Base-by-base conservation (phyloP, 2,329 filamentous ascomycete species). In the Fusarium sp. region DNA sequence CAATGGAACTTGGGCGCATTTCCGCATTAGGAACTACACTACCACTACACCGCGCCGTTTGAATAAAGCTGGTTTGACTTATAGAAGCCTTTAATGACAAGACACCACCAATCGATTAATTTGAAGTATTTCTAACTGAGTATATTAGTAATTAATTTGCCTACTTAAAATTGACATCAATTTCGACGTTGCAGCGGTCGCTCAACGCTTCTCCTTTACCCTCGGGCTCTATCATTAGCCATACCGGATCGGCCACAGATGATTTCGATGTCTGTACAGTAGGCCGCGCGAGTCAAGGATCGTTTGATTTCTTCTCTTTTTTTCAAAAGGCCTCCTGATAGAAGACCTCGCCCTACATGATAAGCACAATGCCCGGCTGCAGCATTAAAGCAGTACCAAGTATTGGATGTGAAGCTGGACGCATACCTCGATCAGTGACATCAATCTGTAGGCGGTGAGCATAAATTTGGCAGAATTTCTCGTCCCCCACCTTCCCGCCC, bases 401-500 rank as follows among this genome's bases (percentile, higher is more conserved):
- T 41, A 37, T n/a, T 43, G 9, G 26, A 37, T n/a, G 34, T 26
- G 12, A 51, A 26, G 31, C 34, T 34, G 10, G 11, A n/a, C 16
- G 14, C 28, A 21, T 54, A 25, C 39, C 14, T 34, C n/a, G 21
- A 52, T 28, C 31, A 18, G 57, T 56, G 41, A 26, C 45, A 58
- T 62, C 44, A 53, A 30, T 19, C 14, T 34, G 26, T 55, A 57
- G 62, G 71, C 71, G 69, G 70, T 74, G 63, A 65, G 61, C 51
- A 55, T 53, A 10, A 6, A 10, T n/a, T 13, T 44, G 77, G 77
- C 77, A 78, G 76, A 78, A 70, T 66, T 41, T 52, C 58, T 74
- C 13, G 50, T 55, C 74, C 77, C 78, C 79, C 78, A 79, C 78
- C 78, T 65, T 54, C 67, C 61, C 58, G 69, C 66, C 69, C 62